Conservation (phyloP, 768 basidiomycete species). For the Imleria badia region DNA sequence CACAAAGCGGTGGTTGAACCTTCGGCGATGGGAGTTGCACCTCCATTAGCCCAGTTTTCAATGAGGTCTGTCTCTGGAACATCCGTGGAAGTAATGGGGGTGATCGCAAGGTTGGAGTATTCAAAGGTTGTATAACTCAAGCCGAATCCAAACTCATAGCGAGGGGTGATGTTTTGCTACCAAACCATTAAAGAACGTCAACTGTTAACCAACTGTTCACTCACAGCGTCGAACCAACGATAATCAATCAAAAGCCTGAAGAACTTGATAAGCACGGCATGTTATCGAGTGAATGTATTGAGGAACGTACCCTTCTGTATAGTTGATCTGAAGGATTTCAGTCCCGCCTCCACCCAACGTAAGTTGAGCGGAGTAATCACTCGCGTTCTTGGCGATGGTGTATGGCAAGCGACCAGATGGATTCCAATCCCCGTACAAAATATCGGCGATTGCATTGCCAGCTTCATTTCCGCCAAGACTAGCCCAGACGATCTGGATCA, state of each 20-base stretch:
- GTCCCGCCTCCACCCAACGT: conserved; percentile 22
- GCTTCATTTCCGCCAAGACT: conserved; percentile 72
- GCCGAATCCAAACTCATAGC: conserved; percentile 90
- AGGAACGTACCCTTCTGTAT: conserved; percentile 48
- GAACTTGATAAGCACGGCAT: neutral
- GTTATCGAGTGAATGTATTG: no score
- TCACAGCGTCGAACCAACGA: conserved; percentile 64
- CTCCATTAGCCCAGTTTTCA: conserved; percentile 57
- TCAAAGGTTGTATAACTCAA: conserved; percentile 82
- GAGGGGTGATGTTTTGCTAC: conserved; percentile 69
- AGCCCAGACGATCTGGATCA: conserved; percentile 43
- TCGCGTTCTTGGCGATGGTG: conserved; percentile 61
- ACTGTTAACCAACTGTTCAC: conserved; percentile 21
- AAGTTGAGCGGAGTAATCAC: conserved; percentile 52
- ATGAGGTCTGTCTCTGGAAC: conserved; percentile 33
- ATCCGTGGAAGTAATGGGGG: conserved; percentile 38
- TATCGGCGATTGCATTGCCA: conserved; percentile 73
- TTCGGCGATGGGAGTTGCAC: conserved; percentile 50
- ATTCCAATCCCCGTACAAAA: conserved; percentile 75
- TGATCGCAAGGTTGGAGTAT: conserved; percentile 59
- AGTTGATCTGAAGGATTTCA: conserved; percentile 51
- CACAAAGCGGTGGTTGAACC: conserved; percentile 66
- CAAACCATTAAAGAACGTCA: neutral
- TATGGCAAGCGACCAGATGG: conserved; percentile 73
- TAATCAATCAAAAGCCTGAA: conserved; percentile 66